A percentile compares a stretch with the other conserved stretches of the same genome.
phyloP scores from a whole-genome alignment of 2,329 filamentous ascomycete species.

The Paecilomyces sp. region DNA sequence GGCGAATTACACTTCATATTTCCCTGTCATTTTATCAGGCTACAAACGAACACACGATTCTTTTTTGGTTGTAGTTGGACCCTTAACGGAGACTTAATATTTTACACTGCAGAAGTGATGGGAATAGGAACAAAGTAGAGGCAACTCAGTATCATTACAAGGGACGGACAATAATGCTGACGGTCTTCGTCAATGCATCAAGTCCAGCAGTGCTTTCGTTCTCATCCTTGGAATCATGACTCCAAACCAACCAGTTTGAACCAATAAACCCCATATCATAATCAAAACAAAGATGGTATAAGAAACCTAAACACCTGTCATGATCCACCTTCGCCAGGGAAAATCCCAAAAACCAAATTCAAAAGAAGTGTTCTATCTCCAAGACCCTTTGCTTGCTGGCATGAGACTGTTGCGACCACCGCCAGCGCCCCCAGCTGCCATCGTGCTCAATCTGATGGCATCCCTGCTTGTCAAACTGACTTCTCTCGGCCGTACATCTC shows the following conservation, averaged over 20 bases:
- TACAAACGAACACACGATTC: neutral
- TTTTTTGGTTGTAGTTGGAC: neutral
- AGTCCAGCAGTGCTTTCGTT: neutral
- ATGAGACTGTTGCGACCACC: constrained; percentile 23
- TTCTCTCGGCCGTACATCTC: constrained; percentile 33
- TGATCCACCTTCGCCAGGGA: constrained; percentile 12
- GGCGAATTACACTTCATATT: neutral
- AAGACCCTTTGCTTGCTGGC: constrained; percentile 16
- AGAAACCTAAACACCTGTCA: constrained; percentile 19
- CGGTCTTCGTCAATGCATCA: neutral
- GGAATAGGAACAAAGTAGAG: neutral
- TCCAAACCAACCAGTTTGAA: constrained; percentile 1
- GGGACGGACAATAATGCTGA: neutral
- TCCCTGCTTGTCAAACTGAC: constrained; percentile 31
- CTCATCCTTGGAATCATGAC: neutral
- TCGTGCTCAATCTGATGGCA: constrained; percentile 30
- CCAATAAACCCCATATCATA: neutral
- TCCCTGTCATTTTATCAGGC: neutral
- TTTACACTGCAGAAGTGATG: neutral
- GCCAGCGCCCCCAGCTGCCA: constrained; percentile 27
- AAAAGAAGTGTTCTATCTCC: constrained; percentile 14
- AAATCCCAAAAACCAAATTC: constrained; percentile 4
- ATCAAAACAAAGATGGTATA: constrained; percentile 22
- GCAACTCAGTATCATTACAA: neutral
- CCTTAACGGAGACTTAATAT: neutral